phyloP scores from a whole-genome alignment of 2,329 filamentous ascomycete species.

The Aquanectria penicillioides region DNA sequence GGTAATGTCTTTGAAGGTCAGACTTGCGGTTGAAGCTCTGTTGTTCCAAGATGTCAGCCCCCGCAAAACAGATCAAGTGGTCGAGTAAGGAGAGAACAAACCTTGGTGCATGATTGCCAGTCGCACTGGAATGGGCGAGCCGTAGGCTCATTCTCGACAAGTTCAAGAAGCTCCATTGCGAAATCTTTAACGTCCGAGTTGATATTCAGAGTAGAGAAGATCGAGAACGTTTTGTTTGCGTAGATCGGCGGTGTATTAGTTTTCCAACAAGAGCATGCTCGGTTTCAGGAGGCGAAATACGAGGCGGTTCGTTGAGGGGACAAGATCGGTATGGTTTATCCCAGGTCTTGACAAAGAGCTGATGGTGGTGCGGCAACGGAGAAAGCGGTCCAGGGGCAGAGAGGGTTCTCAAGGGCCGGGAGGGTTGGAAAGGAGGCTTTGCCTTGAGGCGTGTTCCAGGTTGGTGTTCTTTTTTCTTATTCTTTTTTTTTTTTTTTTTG shows the following conservation, averaged over 20 bases:
- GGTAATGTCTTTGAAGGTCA: constrained; percentile 74
- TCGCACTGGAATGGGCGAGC: constrained; percentile 72
- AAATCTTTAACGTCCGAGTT: constrained; percentile 1
- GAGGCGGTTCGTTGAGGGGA: neutral
- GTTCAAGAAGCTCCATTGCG: constrained; percentile 69
- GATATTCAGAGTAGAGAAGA: neutral
- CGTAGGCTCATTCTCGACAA: constrained; percentile 71
- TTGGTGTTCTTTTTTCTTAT: too few relatives aligned
- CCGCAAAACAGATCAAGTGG: neutral
- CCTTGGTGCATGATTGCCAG: constrained; percentile 71
- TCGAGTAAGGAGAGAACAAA: too few relatives aligned
- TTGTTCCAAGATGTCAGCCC: constrained; percentile 21
- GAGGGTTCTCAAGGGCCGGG: constrained; percentile 30
- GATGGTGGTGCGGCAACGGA: neutral
- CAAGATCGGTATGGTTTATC: too few relatives aligned
- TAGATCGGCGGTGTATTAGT: neutral
- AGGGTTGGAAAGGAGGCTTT: constrained; percentile 17
- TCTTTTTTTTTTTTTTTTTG: constrained; percentile 18
- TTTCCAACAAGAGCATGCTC: constrained; percentile 16
- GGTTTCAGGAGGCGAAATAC: neutral
- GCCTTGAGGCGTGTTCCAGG: constrained; percentile 20
- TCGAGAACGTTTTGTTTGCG: neutral
- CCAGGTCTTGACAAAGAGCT: too few relatives aligned
- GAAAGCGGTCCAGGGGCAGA: neutral
- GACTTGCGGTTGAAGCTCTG: constrained; percentile 80